Evolutionary conservation across 345 rosid species (phyloP), one percentile per base, ranked within the genome.

Genomic region (Carallia brachiata): DNA sequence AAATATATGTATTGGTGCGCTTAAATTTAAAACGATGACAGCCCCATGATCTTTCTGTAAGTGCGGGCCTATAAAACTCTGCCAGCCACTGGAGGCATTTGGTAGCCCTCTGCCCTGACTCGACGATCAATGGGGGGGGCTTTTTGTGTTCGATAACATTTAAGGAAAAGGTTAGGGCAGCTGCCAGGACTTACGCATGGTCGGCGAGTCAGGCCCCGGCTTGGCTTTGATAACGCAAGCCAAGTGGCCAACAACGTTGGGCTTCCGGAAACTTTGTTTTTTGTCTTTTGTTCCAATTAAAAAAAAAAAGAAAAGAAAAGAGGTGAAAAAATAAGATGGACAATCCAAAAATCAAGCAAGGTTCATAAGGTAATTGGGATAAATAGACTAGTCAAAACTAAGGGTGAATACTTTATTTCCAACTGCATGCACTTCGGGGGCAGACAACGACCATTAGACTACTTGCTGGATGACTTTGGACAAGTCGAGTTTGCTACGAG

Each of bases 131-230:
- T 44, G 50, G 39, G n/a, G 27, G 53, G 44, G 68, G 69, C 34
- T 1, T 9, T 63, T 39, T 18, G 47, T 68, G 70, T 65, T 72
- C 58, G 67, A 55, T 28, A 28, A 67, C 76, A 72, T 72, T 58
- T 50, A 72, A 53, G 5, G 65, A 60, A 16, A n/a, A 1, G n/a
- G 65, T 15, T 15, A 8, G 4, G 36, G 13, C 48, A 44, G 65
- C 52, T 60, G 12, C 57, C 48, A 27, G 12, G 39, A 63, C 50
- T 47, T 57, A 16, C 69, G 17, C 52, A 36, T 39, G 65, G 40
- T 48, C 4, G 47, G 18, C 18, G 7, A 0, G 55, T 54, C 66
- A 17, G 71, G 54, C 61, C 37, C 40, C 6, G 36, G 59, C 58
- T 34, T 4, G 61, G 69, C 17, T 19, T 48, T 53, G 12, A 32